phyloP scores from a whole-genome alignment of 192 early-diverging fungal genomes.

The Gigaspora rosea region DNA sequence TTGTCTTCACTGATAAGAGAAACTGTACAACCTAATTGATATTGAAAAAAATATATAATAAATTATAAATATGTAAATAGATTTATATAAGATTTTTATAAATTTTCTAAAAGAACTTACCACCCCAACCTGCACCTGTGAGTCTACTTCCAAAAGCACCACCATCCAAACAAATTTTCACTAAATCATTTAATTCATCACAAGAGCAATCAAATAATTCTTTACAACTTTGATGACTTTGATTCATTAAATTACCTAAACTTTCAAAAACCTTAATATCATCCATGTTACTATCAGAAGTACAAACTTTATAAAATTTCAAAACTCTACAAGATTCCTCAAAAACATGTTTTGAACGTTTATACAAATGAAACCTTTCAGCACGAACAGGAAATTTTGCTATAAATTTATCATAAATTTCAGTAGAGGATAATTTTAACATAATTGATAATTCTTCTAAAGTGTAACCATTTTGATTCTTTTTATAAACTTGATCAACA shows the following conservation, averaged over 20 bases:
- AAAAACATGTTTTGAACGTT: slow-evolving; percentile 83
- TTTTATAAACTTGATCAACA: slow-evolving; percentile 39
- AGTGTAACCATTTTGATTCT: slow-evolving; percentile 29
- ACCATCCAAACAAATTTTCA: slow-evolving; percentile 56
- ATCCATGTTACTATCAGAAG: slow-evolving; percentile 30
- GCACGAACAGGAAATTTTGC: slow-evolving; percentile 59
- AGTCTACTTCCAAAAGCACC: slow-evolving; percentile 84
- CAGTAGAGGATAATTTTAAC: slow-evolving; percentile 38
- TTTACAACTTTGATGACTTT: slow-evolving; percentile 81
- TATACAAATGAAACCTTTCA: slow-evolving; percentile 71
- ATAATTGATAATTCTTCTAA: slow-evolving; percentile 40
- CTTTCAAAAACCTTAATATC: slow-evolving; percentile 40
- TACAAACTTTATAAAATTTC: slow-evolving; percentile 65
- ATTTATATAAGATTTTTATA: neutral
- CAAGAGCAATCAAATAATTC: slow-evolving; percentile 83
- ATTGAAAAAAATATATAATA: slow-evolving; percentile 15
- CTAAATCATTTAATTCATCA: slow-evolving; percentile 81
- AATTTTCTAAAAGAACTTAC: slow-evolving; percentile 16
- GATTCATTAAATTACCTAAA: slow-evolving; percentile 88
- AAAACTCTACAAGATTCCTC: slow-evolving; percentile 80
- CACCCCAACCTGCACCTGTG: slow-evolving; percentile 95
- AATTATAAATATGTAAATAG: neutral
- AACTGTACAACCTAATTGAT: slow-evolving; percentile 69
- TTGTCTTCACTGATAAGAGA: slow-evolving; percentile 64
- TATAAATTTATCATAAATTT: slow-evolving; percentile 46